Evolutionary conservation across 805 yeast species (phyloP).

Genomic region (Metschnikowia drakensbergensis): DNA sequence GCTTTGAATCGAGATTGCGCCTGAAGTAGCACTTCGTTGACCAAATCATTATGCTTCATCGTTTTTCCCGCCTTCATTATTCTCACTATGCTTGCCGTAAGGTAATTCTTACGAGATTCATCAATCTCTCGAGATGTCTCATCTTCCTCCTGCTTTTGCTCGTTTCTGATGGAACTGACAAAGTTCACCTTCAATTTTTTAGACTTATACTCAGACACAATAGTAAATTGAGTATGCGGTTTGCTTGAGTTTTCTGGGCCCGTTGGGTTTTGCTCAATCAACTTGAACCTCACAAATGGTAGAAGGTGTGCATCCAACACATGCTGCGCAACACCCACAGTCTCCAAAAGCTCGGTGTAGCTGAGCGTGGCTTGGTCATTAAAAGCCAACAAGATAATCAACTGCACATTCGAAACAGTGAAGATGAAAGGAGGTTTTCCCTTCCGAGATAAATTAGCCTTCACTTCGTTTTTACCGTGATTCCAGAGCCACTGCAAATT

Average conservation of each 20-base stretch:
- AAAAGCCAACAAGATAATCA: slow-evolving; percentile 81
- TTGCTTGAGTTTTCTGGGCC: slow-evolving; percentile 48
- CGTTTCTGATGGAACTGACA: slow-evolving; percentile 55
- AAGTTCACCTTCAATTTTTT: slow-evolving; percentile 82
- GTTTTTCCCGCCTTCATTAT: slow-evolving; percentile 92
- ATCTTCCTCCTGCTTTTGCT: slow-evolving; percentile 64
- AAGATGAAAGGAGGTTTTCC: slow-evolving; percentile 79
- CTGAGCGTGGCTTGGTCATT: slow-evolving; percentile 64
- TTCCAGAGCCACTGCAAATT: slow-evolving; percentile 96
- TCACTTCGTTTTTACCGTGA: slow-evolving; percentile 85
- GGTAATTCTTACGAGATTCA: slow-evolving; percentile 78
- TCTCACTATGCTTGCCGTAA: slow-evolving; percentile 92
- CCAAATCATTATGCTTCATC: slow-evolving; percentile 71
- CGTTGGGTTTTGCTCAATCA: slow-evolving; percentile 64
- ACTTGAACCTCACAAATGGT: slow-evolving; percentile 75
- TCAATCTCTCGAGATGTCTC: slow-evolving; percentile 78
- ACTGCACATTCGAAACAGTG: slow-evolving; percentile 80
- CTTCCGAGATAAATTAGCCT: slow-evolving; percentile 76
- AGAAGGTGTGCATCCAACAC: slow-evolving; percentile 70
- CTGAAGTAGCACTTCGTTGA: slow-evolving; percentile 85
- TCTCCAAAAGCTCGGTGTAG: slow-evolving; percentile 55
- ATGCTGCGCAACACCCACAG: slow-evolving; percentile 64
- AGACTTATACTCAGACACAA: slow-evolving; percentile 79
- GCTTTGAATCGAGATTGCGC: slow-evolving; percentile 82
- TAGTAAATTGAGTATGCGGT: slow-evolving; percentile 55